Conservation (phyloP, 2,329 filamentous ascomycete genomes). For the Diplocarpon rosae region DNA sequence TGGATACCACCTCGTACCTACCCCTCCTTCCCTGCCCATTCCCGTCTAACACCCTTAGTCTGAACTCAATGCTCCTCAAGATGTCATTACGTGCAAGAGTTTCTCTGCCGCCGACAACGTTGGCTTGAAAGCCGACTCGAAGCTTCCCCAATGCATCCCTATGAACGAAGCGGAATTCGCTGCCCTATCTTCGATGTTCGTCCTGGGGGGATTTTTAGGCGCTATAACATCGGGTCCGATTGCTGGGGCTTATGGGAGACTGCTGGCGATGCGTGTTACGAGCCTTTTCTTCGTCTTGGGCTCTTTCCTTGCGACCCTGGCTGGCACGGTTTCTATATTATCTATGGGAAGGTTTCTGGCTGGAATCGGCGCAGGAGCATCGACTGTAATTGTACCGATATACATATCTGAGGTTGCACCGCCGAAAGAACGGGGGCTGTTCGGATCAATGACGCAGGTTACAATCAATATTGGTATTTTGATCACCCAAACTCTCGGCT, state of each 20-base stretch:
- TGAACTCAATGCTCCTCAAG: conserved; percentile 89
- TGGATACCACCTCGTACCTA: conserved; percentile 75
- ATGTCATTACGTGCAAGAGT: conserved; percentile 79
- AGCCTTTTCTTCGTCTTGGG: conserved; percentile 67
- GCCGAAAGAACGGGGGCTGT: conserved; percentile 62
- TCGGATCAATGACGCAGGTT: conserved; percentile 77
- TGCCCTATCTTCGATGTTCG: conserved; percentile 82
- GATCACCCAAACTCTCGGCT: conserved; percentile 70
- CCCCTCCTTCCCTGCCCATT: conserved; percentile 35
- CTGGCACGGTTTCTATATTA: conserved; percentile 56
- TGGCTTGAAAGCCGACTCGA: conserved; percentile 21
- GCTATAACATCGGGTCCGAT: conserved; percentile 70
- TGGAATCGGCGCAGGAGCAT: conserved; percentile 75
- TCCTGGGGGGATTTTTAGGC: conserved; percentile 74
- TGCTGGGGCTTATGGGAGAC: conserved; percentile 66
- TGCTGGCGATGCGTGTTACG: conserved; percentile 66
- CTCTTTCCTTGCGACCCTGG: conserved; percentile 62
- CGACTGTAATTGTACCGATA: conserved; percentile 85
- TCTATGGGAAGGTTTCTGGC: conserved; percentile 66
- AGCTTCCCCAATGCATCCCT: conserved; percentile 67
- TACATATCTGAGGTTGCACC: conserved; percentile 92
- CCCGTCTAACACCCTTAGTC: conserved; percentile 56
- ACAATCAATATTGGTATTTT: conserved; percentile 90
- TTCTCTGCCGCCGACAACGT: conserved; percentile 34
- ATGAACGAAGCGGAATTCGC: conserved; percentile 79